phyloP scores from a whole-genome alignment of 768 basidiomycete species.

The Dioszegia hungarica region DNA sequence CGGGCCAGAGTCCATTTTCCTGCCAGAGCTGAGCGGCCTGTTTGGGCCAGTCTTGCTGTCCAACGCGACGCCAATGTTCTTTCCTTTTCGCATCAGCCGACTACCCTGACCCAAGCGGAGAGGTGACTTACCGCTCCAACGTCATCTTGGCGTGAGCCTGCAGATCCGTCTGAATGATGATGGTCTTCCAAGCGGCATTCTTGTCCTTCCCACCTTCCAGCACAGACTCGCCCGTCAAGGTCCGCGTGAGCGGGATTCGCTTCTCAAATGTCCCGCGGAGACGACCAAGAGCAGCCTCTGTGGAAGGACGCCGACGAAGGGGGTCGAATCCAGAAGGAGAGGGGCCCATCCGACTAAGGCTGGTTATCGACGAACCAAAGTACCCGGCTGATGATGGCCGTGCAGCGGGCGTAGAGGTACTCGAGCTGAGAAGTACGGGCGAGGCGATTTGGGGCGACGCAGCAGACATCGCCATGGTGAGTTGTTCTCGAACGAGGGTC shows the following conservation, averaged over 20 bases:
- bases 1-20: constrained; percentile 80
- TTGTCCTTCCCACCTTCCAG: constrained; percentile 47
- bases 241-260: constrained; percentile 36
- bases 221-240: constrained; percentile 41
- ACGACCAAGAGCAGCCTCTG: constrained; percentile 22
- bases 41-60: constrained; percentile 46
- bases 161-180: constrained; percentile 39
- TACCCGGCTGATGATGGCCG: constrained; percentile 8
- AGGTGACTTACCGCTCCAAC: constrained; percentile 34
- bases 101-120: not conserved
- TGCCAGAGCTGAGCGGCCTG: constrained; percentile 62
- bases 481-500: constrained; percentile 24
- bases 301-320: constrained; percentile 29
- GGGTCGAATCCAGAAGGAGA: constrained; percentile 18
- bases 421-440: constrained; percentile 6
- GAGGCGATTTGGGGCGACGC: constrained; percentile 4
- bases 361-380: constrained; percentile 29
- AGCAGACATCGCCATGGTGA: not conserved
- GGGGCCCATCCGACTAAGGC: constrained; percentile 20
- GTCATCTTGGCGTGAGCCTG: constrained; percentile 41
- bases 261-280: constrained; percentile 25
- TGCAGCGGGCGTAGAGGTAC: constrained; percentile 20
- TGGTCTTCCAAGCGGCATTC: constrained; percentile 46
- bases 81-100: constrained; percentile 53
- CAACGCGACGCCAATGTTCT: constrained; percentile 66